Evolutionary conservation across 164 flowering plant species (phyloP).

Genomic region (Magnolia changhungtana): DNA sequence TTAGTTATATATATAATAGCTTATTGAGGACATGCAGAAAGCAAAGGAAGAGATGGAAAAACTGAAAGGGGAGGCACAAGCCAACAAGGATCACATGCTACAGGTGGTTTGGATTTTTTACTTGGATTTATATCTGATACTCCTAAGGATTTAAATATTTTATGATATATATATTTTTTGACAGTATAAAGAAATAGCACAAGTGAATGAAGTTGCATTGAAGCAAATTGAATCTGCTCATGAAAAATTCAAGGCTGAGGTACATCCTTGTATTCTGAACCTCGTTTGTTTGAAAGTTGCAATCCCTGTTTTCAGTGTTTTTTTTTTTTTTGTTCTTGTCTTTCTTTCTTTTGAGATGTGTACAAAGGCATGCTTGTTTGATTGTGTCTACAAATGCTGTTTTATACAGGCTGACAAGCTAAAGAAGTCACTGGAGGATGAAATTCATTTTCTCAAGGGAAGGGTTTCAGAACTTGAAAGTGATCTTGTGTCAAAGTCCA

Average conservation of each 20-base stretch:
- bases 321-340: background rate
- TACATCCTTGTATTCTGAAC: slow-evolving; percentile 11
- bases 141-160: background rate
- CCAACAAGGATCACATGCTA: slow-evolving; percentile 80
- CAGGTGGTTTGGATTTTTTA: slow-evolving; percentile 43
- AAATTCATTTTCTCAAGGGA: slow-evolving; percentile 54
- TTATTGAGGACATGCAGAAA: slow-evolving; percentile 25
- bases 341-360: background rate
- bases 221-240: slow-evolving; percentile 79
- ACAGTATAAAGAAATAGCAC: slow-evolving; percentile 87
- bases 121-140: background rate
- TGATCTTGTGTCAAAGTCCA: slow-evolving; percentile 39
- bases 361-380: background rate
- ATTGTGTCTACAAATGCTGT: background rate
- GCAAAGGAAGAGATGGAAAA: slow-evolving; percentile 62
- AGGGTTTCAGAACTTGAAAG: slow-evolving; percentile 63
- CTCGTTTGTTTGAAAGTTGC: background rate
- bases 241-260: slow-evolving; percentile 72
- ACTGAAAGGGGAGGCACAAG: slow-evolving; percentile 58
- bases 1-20: slow-evolving; percentile 19
- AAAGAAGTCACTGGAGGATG: slow-evolving; percentile 64
- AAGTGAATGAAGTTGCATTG: slow-evolving; percentile 81
- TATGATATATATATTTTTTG: background rate
- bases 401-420: slow-evolving; percentile 56
- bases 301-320: background rate